Percentiles rank a stretch among this genome's conserved stretches.
These are phyloP conservation scores for Starmerella potacharoeniae DNA, from an alignment of 805 yeast genomes.

Conservation along the genomic window DNA sequence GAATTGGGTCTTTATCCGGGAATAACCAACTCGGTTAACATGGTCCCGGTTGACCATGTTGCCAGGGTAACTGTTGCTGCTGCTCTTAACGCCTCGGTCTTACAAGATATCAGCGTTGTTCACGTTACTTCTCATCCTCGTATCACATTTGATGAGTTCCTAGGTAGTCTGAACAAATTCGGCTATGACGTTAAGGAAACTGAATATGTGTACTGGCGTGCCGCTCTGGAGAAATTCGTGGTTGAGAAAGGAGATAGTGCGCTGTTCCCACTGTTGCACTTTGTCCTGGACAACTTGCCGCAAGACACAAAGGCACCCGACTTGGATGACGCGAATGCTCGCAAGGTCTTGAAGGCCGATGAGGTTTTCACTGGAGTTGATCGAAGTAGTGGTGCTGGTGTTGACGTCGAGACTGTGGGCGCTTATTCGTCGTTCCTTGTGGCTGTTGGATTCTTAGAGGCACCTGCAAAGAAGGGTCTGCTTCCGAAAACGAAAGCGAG, in stretches of 20 bases:
- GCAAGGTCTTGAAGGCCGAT: slow-evolving; percentile 53
- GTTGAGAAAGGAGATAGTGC: slow-evolving; percentile 73
- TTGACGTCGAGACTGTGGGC: slow-evolving; percentile 55
- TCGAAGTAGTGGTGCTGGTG: slow-evolving; percentile 60
- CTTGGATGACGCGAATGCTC: slow-evolving; percentile 76
- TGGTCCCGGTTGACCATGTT: slow-evolving; percentile 98
- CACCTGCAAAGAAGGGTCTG: slow-evolving; percentile 40
- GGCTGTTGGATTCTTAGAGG: slow-evolving; percentile 66
- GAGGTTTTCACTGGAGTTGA: slow-evolving; percentile 54
- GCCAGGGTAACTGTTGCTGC: slow-evolving; percentile 82
- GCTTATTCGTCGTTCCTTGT: slow-evolving; percentile 69
- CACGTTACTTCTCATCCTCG: slow-evolving; percentile 99
- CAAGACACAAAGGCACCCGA: slow-evolving; percentile 91
- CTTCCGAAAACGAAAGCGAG: slow-evolving; percentile 35
- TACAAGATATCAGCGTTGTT: slow-evolving; percentile 52
- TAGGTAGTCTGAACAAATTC: slow-evolving; percentile 50
- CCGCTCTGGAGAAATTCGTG: slow-evolving; percentile 62
- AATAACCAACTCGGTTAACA: slow-evolving; percentile 76
- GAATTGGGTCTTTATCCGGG: slow-evolving; percentile 81
- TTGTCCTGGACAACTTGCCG: slow-evolving; percentile 87
- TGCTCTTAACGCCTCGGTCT: slow-evolving; percentile 60
- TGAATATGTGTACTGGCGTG: slow-evolving; percentile 72
- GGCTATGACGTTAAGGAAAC: slow-evolving; percentile 59
- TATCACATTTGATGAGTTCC: slow-evolving; percentile 62
- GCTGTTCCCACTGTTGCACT: slow-evolving; percentile 82